Base-by-base conservation (phyloP, 306 rosid genomes). In the Lathyrus sativus region DNA sequence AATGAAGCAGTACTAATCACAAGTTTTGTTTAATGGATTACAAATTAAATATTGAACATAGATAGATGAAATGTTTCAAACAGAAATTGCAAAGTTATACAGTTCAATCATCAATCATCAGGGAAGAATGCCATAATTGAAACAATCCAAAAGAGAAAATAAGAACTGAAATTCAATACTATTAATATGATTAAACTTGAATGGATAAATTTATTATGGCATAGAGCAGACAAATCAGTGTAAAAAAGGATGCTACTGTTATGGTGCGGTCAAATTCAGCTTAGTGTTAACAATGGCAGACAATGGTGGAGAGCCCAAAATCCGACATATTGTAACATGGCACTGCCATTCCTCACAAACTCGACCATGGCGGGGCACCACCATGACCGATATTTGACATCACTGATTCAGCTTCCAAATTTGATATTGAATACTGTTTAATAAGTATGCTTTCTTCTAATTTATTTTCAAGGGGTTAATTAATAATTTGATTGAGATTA, bases 351-450 rank as follows among this genome's bases (percentile, higher is more conserved):
- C 39, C 39, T 35, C 39, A 35, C 9, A 35, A 7, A 35, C 6
- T 7, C 6, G 39, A 35, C 39, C 9, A 35, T 7, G 39, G 39
- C 2, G 0, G 39, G 9, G 39, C 39, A 35, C 39, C 9, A 0
- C 39, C 39, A 6, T 35, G 9, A 6, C 39, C 39, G 6, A 7
- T 35, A 35, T 35, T 35, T 35, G 7, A 35, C 39, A 35, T 6
- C 9, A 35, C 39, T 35, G 9, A 56, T 66, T 54, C 50, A 59
- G 38, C 68, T 62, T 70, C 37, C 60, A 67, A 72, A 64, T 33
- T 61, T 26, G n/a, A 58, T 67, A 62, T 26, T 33, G 72, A 70
- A 14, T 41, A 48, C 39, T 37, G 64, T 37, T 77, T n/a, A 71
- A 61, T 42, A 76, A 42, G 17, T 55, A 5, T 13, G 28, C 24